A percentile compares a stretch with the other conserved stretches of the same genome.
phyloP scores from a whole-genome alignment of 2,329 filamentous ascomycete genomes.

The Pseudogymnoascus sp. region DNA sequence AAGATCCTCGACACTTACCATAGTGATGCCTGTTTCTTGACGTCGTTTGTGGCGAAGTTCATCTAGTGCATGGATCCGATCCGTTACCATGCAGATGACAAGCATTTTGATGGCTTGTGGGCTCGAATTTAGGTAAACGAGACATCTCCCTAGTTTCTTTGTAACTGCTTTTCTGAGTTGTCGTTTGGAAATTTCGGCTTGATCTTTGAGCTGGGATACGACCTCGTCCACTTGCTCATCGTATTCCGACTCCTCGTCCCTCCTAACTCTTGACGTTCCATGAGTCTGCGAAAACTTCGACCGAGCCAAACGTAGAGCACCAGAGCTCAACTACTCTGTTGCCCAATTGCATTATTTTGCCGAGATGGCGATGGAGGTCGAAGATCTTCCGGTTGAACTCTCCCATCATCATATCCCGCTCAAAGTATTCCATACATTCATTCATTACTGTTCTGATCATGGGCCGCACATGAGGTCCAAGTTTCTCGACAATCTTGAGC shows the following conservation, averaged over 20 bases:
- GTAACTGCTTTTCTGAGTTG: slow-evolving; percentile 14
- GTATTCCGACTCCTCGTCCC: slow-evolving; percentile 14
- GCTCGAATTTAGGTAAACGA: neutral
- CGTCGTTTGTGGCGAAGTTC: slow-evolving; percentile 3
- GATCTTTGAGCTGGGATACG: slow-evolving; percentile 14
- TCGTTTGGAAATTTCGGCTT: slow-evolving; percentile 13
- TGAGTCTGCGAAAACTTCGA: neutral
- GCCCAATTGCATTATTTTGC: neutral
- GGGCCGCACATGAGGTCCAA: neutral
- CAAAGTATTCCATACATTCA: neutral
- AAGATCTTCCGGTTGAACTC: neutral
- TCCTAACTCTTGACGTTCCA: slow-evolving; percentile 12
- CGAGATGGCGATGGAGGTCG: neutral
- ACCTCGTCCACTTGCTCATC: slow-evolving; percentile 16
- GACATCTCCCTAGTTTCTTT: slow-evolving; percentile 11
- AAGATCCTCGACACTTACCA: slow-evolving; percentile 11
- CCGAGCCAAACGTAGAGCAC: neutral
- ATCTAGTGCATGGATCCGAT: slow-evolving; percentile 19
- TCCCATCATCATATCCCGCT: slow-evolving; percentile 2
- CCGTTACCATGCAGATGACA: slow-evolving; percentile 21
- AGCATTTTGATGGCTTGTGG: slow-evolving; percentile 19
- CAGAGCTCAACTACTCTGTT: slow-evolving; percentile 7
- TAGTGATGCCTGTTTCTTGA: slow-evolving; percentile 12
- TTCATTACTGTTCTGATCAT: slow-evolving; percentile 2
- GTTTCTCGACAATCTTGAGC: neutral